A percentile compares a stretch with the other conserved stretches of the same genome.
Conservation (phyloP, 2,329 filamentous ascomycete genomes). For the Apiospora arundinis region DNA sequence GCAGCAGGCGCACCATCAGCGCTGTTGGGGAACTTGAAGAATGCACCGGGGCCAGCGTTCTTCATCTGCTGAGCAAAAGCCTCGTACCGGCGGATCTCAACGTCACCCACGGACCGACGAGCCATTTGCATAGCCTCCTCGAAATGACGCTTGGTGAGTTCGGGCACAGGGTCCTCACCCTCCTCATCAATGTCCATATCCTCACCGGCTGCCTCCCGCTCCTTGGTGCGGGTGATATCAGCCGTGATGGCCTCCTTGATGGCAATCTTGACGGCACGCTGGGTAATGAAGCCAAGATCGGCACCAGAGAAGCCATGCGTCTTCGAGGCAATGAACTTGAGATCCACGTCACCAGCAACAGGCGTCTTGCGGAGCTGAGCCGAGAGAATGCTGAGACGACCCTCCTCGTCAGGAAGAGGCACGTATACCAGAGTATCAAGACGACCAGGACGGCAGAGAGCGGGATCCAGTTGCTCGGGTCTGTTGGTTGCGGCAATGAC, state of each 20-base stretch:
- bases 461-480: slow-evolving; percentile 97
- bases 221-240: slow-evolving; percentile 92
- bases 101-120: slow-evolving; percentile 91
- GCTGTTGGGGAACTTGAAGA: slow-evolving; percentile 90
- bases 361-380: slow-evolving; percentile 99
- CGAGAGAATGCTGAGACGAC: slow-evolving; percentile 87
- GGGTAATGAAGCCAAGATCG: slow-evolving; percentile 98
- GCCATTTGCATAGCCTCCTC: slow-evolving; percentile 98
- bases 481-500: slow-evolving; percentile 99
- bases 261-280: slow-evolving; percentile 98
- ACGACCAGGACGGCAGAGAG: slow-evolving; percentile 97
- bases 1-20: slow-evolving; percentile 71
- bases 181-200: slow-evolving; percentile 85
- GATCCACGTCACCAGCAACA: slow-evolving; percentile 83
- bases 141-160: slow-evolving; percentile 95
- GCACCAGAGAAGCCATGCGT: slow-evolving; percentile 99
- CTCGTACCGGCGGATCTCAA: slow-evolving; percentile 98
- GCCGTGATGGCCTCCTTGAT: slow-evolving; percentile 94
- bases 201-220: slow-evolving; percentile 85
- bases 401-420: slow-evolving; percentile 89
- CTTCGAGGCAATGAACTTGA: slow-evolving; percentile 92
- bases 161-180: slow-evolving; percentile 89
- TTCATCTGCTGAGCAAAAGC: slow-evolving; percentile 99
- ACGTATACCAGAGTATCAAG: slow-evolving; percentile 99
- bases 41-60: slow-evolving; percentile 92